Conservation (phyloP, 2,329 filamentous ascomycete genomes). For the Colletotrichum costaricense region DNA sequence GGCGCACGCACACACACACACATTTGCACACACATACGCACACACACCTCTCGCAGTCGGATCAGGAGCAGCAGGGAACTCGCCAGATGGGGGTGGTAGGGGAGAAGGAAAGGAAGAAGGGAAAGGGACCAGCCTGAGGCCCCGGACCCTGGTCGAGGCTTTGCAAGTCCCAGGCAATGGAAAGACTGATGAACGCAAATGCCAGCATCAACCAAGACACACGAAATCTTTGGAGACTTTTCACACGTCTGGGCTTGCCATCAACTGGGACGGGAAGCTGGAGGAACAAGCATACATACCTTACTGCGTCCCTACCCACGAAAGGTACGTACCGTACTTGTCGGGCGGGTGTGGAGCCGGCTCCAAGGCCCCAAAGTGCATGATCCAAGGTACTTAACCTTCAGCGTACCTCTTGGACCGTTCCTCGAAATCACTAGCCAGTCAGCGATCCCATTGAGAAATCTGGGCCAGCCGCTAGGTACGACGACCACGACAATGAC, state of each 20-base stretch:
- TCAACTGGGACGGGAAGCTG: constrained; percentile 20
- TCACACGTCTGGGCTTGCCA: background rate
- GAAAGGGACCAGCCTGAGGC: constrained; percentile 19
- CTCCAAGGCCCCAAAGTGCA: constrained; percentile 19
- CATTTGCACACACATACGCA: background rate
- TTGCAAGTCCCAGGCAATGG: constrained; percentile 12
- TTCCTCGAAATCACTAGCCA: constrained; percentile 18
- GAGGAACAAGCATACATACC: constrained; percentile 16
- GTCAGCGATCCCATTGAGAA: constrained; percentile 1
- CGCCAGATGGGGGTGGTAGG: background rate
- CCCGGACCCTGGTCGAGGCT: constrained; percentile 26
- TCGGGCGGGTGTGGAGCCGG: constrained; percentile 31
- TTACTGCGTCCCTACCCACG: background rate
- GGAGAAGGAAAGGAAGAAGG: background rate
- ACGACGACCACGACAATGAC: background rate
- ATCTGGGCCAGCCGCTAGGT: background rate
- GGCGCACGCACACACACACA: background rate
- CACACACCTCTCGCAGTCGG: constrained; percentile 12
- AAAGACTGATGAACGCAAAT: constrained; percentile 16
- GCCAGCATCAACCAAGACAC: constrained; percentile 32
- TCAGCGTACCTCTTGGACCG: constrained; percentile 33
- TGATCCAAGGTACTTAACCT: constrained; percentile 34
- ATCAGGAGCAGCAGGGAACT: constrained; percentile 16
- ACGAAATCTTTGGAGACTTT: constrained; percentile 21
- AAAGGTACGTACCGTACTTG: constrained; percentile 25